These are phyloP conservation scores for Fusarium hostae DNA, from an alignment of 2,329 filamentous ascomycete genomes.

Conservation along the genomic window DNA sequence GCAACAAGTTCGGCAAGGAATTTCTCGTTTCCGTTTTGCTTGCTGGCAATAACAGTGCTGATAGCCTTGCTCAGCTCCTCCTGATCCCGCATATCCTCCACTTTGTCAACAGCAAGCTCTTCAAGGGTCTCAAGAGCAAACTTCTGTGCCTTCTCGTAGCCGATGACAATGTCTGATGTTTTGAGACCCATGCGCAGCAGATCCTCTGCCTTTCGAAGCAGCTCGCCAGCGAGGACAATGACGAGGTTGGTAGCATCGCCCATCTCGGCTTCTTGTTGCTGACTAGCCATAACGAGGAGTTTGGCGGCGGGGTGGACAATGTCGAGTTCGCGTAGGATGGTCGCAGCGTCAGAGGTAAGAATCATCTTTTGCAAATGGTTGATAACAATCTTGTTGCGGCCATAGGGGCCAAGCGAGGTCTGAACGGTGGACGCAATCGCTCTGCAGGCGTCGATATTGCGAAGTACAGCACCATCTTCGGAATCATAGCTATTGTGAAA, in stretches of 20 bases:
- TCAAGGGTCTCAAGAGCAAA: conserved; percentile 88
- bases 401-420: conserved; percentile 96
- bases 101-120: conserved; percentile 89
- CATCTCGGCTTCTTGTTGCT: conserved; percentile 99
- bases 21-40: conserved; percentile 94
- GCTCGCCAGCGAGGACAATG: conserved; percentile 92
- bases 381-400: conserved; percentile 99
- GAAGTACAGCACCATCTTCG: conserved; percentile 97
- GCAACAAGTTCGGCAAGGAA: conserved; percentile 87
- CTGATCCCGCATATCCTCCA: conserved; percentile 83
- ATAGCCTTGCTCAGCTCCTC: conserved; percentile 94
- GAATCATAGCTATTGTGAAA: conserved; percentile 81
- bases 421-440: conserved; percentile 96
- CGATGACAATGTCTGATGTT: conserved; percentile 95
- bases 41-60: conserved; percentile 93
- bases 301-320: conserved; percentile 98
- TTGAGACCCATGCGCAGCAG: conserved; percentile 96
- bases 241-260: conserved; percentile 98
- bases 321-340: conserved; percentile 96
- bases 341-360: conserved; percentile 95
- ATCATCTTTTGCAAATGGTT: conserved; percentile 99
- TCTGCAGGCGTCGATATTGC: conserved; percentile 98
- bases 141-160: conserved; percentile 94
- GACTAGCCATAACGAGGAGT: conserved; percentile 96
- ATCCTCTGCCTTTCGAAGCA: conserved; percentile 97